Conservation (phyloP, 345 rosid species). For the Camelina hispida region DNA sequence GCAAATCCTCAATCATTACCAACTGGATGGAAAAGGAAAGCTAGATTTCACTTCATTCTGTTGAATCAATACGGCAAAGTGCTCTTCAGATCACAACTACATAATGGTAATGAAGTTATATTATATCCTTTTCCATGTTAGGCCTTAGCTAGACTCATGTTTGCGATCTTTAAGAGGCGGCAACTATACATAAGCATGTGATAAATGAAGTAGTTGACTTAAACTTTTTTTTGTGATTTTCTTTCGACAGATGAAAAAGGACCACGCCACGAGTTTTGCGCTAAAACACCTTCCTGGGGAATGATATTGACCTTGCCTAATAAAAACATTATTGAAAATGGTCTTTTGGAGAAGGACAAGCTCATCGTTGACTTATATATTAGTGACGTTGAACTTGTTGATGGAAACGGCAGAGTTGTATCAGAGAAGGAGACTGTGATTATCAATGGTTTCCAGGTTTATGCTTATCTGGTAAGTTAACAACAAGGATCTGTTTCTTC, state of each 20-base stretch:
- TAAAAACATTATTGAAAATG: not conserved
- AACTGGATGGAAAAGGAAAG: not conserved
- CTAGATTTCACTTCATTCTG: not conserved
- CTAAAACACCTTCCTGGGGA: not conserved
- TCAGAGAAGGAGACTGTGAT: not conserved
- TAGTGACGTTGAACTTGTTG: not conserved
- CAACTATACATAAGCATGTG: not conserved
- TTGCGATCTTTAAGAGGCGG: not conserved
- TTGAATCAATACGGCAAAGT: not conserved
- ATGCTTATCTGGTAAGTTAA: not conserved
- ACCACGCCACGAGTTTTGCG: too few relatives aligned
- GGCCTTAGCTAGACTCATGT: not conserved
- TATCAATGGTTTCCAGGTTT: not conserved
- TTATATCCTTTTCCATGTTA: too few relatives aligned
- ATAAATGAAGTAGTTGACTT: not conserved
- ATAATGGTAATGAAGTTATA: too few relatives aligned
- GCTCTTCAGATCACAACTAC: not conserved
- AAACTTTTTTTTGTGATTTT: not conserved
- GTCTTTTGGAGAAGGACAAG: not conserved
- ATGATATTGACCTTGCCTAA: not conserved
- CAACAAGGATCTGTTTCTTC: not conserved
- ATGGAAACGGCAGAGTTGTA: not conserved
- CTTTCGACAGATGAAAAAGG: too few relatives aligned
- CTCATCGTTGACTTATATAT: conserved; percentile 7
- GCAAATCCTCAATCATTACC: not conserved